Percentiles rank a stretch among this genome's conserved stretches.
These are phyloP conservation scores for Strigomonas culicis DNA, from an alignment of 208 protist genomes.

Conservation along the genomic window DNA sequence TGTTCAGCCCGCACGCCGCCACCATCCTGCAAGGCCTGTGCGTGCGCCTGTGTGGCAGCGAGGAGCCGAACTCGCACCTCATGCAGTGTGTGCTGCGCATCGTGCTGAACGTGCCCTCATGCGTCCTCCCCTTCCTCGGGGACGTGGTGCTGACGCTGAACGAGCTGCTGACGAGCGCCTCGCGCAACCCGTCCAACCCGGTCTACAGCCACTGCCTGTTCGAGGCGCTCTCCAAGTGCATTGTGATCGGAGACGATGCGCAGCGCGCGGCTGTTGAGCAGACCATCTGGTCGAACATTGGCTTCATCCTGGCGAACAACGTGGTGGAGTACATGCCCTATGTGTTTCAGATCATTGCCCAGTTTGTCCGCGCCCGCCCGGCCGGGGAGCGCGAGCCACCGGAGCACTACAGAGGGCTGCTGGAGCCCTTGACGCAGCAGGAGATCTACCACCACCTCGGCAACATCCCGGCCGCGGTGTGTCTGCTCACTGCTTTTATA, in stretches of 20 bases:
- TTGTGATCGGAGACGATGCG: conserved; percentile 55
- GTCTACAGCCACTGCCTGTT: conserved; percentile 97
- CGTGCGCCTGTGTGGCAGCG: conserved; percentile 32
- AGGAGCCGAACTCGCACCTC: conserved; percentile 84
- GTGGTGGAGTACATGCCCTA: conserved; percentile 96
- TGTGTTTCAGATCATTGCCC: conserved; percentile 94
- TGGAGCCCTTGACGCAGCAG: conserved; percentile 58
- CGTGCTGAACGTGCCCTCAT: conserved; percentile 38
- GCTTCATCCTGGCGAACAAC: conserved; percentile 87
- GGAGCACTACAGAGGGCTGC: conserved; percentile 46
- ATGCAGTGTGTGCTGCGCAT: conserved; percentile 92
- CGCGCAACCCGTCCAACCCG: conserved; percentile 92
- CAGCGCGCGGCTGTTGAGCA: conserved; percentile 62
- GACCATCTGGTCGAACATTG: conserved; percentile 81
- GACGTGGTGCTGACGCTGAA: conserved; percentile 55
- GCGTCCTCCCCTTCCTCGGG: conserved; percentile 47
- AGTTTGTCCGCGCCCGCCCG: conserved; percentile 88
- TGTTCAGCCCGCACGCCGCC: conserved; percentile 45
- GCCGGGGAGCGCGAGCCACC: conserved; percentile 26
- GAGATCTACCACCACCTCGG: conserved; percentile 60
- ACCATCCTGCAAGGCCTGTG: conserved; percentile 88
- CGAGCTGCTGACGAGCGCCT: conserved; percentile 44
- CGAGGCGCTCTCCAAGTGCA: conserved; percentile 91
- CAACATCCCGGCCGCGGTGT: conserved; percentile 81
- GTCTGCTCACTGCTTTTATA: conserved; percentile 73